Percentiles rank a stretch among this genome's conserved stretches.
These are phyloP conservation scores for Aspergillus melleus DNA, from an alignment of 2,329 filamentous ascomycete genomes.

Conservation along the genomic window DNA sequence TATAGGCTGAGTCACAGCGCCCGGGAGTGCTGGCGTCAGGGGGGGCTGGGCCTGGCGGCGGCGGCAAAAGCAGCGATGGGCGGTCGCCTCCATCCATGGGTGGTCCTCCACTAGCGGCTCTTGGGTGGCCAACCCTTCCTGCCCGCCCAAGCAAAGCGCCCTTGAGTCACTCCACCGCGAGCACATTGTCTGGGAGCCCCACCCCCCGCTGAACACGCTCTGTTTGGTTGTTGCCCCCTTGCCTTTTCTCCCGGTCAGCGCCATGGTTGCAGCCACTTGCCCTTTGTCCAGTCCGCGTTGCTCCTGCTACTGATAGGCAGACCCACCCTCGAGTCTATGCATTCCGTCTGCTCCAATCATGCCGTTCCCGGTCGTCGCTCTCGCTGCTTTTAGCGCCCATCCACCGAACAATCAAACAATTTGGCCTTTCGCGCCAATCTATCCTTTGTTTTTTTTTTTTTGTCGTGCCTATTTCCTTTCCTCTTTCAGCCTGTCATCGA, in stretches of 20 bases:
- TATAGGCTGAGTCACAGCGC: slow-evolving; percentile 40
- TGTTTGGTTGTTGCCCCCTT: slow-evolving; percentile 20
- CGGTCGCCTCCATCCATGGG: slow-evolving; percentile 30
- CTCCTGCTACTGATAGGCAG: slow-evolving; percentile 30
- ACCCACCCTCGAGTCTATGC: slow-evolving; percentile 16
- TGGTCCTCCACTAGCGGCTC: slow-evolving; percentile 27
- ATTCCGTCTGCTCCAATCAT: slow-evolving; percentile 29
- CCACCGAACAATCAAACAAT: slow-evolving; percentile 35
- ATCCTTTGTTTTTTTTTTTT: slow-evolving; percentile 13
- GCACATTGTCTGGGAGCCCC: slow-evolving; percentile 19
- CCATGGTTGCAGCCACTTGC: slow-evolving; percentile 31
- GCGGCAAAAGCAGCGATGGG: slow-evolving; percentile 39
- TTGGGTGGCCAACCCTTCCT: slow-evolving; percentile 17
- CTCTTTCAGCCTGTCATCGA: neutral
- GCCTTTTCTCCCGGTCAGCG: slow-evolving; percentile 24
- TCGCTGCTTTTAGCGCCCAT: slow-evolving; percentile 37
- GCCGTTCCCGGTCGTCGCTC: slow-evolving; percentile 23
- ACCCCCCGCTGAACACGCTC: slow-evolving; percentile 9
- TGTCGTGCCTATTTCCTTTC: slow-evolving; percentile 2
- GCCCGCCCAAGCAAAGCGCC: slow-evolving; percentile 5
- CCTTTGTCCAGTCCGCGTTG: slow-evolving; percentile 25
- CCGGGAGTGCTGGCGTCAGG: slow-evolving; percentile 31
- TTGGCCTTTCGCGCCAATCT: slow-evolving; percentile 17
- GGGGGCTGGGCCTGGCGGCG: slow-evolving; percentile 37
- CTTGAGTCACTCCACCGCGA: slow-evolving; percentile 19